phyloP scores from a whole-genome alignment of 768 basidiomycete species.

The Termitomyces eurrhizus region DNA sequence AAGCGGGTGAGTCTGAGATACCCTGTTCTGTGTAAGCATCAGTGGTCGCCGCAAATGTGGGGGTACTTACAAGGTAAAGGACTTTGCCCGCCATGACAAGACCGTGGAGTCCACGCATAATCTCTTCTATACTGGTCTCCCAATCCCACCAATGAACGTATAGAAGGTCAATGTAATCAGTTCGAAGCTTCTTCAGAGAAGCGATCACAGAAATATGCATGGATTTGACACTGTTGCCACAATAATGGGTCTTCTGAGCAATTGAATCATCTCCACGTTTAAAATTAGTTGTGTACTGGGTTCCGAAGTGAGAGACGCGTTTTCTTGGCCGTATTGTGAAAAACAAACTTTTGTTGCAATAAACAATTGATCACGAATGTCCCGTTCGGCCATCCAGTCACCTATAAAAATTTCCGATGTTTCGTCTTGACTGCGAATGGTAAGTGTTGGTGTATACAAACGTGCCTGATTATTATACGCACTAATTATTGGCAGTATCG shows the following conservation, averaged over 20 bases:
- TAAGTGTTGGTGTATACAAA: neutral
- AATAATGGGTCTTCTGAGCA: constrained; percentile 34
- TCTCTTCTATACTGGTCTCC: constrained; percentile 47
- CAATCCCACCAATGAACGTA: constrained; percentile 53
- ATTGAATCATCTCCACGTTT: constrained; percentile 22
- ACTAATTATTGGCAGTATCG: constrained; percentile 38
- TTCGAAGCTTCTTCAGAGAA: constrained; percentile 44
- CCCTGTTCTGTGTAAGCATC: constrained; percentile 17
- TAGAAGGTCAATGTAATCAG: constrained; percentile 43
- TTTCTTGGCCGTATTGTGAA: neutral
- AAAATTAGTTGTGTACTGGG: constrained; percentile 28
- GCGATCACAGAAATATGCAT: constrained; percentile 37
- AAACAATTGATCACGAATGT: constrained; percentile 41
- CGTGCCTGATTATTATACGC: constrained; percentile 4
- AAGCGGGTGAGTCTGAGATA: constrained; percentile 36
- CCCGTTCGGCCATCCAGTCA: constrained; percentile 40
- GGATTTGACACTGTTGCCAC: constrained; percentile 46
- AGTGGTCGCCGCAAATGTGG: neutral
- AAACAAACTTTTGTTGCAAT: constrained; percentile 35
- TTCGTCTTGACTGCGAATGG: constrained; percentile 29
- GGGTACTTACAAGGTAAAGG: constrained; percentile 32
- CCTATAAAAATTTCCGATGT: constrained; percentile 42
- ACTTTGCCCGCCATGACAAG: constrained; percentile 52
- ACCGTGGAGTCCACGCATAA: constrained; percentile 52
- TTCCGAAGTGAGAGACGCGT: neutral